Base-by-base conservation (phyloP, 2,329 filamentous ascomycete species). In the Pseudogymnoascus sp. region DNA sequence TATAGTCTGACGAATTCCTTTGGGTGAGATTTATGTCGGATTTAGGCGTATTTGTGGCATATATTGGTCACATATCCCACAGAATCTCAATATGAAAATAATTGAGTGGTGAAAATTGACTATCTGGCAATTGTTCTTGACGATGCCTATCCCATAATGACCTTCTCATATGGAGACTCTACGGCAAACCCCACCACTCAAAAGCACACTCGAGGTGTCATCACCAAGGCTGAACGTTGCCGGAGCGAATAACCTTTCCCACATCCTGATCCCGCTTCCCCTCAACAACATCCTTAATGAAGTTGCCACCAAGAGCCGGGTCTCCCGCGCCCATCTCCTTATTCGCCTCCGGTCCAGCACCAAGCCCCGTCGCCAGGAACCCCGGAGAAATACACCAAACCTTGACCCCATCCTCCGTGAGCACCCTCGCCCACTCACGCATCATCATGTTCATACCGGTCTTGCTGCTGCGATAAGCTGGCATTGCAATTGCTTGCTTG, bases 321-420 rank as follows among this genome's bases (percentile, higher is more conserved):
- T 79, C 70, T 8, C 71, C 65, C 4, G 74, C 73, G 0, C 74
- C 73, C 60, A 69, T 63, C 63, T 66, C 70, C 57, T 72, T 65
- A 5, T 65, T 59, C 5, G 68, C 63, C 5, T 66, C 68, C 6
- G 62, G 62, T 1, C 66, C 64, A 6, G 73, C 76, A 1, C 75
- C 78, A 0, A 83, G 66, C 0, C 75, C 75, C 0, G 81, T 84
- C 0, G 78, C 80, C 47, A 83, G 67, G 57, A 78, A 76, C 0
- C 81, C 82, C 0, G 81, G 81, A 5, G 74, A 77, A n/a, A 83
- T 69, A 31, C 70, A 69, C 73, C 75, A 83, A 0, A 80, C 77
- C 68, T 80, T 81, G 4, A 83, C 79, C 0, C 80, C 79, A 45
- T 84, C 81, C 1, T 76, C 74, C 54, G 72, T 74, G 29, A 84